Evolutionary conservation across 306 rosid genomes (phyloP).

Genomic region (Herpetospermum pedunculosum): DNA sequence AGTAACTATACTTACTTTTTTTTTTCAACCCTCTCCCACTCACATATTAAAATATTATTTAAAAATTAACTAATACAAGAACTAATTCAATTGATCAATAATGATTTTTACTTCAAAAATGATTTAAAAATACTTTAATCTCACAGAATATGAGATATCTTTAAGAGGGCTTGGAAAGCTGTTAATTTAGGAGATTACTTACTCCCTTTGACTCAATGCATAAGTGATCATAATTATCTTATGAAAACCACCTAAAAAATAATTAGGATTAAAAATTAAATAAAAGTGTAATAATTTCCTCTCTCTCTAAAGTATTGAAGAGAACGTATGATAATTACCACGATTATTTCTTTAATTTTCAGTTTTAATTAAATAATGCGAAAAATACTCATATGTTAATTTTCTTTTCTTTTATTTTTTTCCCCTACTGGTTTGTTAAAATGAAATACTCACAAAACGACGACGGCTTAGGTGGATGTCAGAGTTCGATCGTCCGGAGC

Average conservation of each 20-base stretch:
- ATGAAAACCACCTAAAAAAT: background rate
- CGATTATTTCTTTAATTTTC: background rate
- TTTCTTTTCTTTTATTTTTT: background rate
- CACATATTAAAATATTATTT: background rate
- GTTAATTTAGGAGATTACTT: background rate
- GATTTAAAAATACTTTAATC: background rate
- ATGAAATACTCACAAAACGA: background rate
- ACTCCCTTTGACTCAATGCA: background rate
- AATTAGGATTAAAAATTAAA: background rate
- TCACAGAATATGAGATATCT: too few species aligned
- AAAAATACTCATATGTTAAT: background rate
- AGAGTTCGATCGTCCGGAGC: slow-evolving; percentile 6
- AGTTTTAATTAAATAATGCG: background rate
- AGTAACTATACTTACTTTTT: too few species aligned
- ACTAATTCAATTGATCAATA: background rate
- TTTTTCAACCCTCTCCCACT: background rate
- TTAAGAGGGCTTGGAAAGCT: background rate
- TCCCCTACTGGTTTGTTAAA: background rate
- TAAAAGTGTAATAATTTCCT: background rate
- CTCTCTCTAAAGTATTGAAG: background rate
- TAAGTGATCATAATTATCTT: background rate
- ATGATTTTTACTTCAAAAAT: background rate
- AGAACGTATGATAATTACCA: background rate
- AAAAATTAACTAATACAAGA: background rate
- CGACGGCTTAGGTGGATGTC: slow-evolving; percentile 7